phyloP scores from a whole-genome alignment of 2,329 filamentous ascomycete genomes.

The Pseudogymnoascus sp. region DNA sequence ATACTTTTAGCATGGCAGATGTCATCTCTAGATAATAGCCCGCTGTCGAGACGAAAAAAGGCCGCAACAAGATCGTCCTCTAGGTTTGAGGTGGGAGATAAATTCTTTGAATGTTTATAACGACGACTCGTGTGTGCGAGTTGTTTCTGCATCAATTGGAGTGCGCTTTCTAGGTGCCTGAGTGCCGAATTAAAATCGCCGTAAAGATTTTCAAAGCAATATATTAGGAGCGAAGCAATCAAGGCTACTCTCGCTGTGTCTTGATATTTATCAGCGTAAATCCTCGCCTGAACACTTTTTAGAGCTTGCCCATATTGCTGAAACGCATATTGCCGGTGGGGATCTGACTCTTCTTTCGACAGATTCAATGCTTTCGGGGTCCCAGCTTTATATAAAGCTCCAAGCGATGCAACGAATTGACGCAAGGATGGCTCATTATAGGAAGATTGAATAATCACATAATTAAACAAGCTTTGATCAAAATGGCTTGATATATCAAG shows the following conservation, averaged over 20 bases:
- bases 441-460: conserved; percentile 18
- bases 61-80: conserved; percentile 19
- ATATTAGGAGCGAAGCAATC: conserved; percentile 20
- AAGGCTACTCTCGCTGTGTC: conserved; percentile 18
- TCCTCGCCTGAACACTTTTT: conserved; percentile 12
- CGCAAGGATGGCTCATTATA: conserved; percentile 15
- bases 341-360: not conserved
- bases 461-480: conserved; percentile 17
- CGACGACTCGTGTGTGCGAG: not conserved
- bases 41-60: conserved; percentile 17
- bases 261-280: conserved; percentile 10
- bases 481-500: conserved; percentile 16
- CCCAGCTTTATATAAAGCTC: conserved; percentile 17
- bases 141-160: not conserved
- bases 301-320: conserved; percentile 19
- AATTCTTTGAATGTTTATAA: not conserved
- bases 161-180: not conserved
- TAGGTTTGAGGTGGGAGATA: conserved; percentile 12
- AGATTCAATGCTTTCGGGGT: not conserved
- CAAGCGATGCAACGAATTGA: conserved; percentile 16
- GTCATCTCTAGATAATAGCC: conserved; percentile 11
- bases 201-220: conserved; percentile 20
- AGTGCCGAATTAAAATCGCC: conserved; percentile 17
- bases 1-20: conserved; percentile 4
- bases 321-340: conserved; percentile 17